Evolutionary conservation across 2,329 filamentous ascomycete species (phyloP), one percentile per base, ranked within the genome.

Genomic region (Beauveria sp.): DNA sequence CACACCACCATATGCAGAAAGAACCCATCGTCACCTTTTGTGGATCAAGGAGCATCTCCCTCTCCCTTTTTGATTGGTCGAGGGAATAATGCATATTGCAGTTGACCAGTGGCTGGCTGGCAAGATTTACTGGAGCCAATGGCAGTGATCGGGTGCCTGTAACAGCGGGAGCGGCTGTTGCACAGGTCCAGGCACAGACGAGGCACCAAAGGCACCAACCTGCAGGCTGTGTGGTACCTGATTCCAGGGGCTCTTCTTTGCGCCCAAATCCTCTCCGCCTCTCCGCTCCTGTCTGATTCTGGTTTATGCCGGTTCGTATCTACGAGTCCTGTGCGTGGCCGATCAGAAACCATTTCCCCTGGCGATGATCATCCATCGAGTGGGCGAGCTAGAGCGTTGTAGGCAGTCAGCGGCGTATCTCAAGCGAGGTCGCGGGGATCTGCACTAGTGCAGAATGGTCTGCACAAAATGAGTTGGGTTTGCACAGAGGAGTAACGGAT

Each of bases 361-460:
- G 54, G 54, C 54, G 42, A 56, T 47, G 54, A 56, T 56, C 54
- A 56, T 47, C 53, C 53, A 56, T 56, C 54, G 47, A 28, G 38
- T 14, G 18, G 20, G n/a, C 42, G 42, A n/a, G 42, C n/a, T n/a
- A 24, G 20, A 47, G 45, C 20, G 22, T 14, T 38, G 34, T 16
- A 38, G 34, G 34, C 34, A 16, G 34, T 16, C 14, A 38, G 34
- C 34, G 34, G 34, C 34, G 34, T 38, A 38, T 38, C 12, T 14
- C 34, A 38, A 38, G 34, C 34, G 34, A 38, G 34, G 45, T 22
- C 10, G 45, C 20, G 2, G 45, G n/a, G 45, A 46, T 46, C 45
- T 46, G 43, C 43, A 24, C 20, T 46, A 46, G 22, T 22, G 24
- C 45, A 47, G 24, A 47, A 24, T 18, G 12, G 22, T 26, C 18